These are phyloP conservation scores for Alternaria sp. DNA, from an alignment of 2,329 filamentous ascomycete genomes.

Conservation along the genomic window DNA sequence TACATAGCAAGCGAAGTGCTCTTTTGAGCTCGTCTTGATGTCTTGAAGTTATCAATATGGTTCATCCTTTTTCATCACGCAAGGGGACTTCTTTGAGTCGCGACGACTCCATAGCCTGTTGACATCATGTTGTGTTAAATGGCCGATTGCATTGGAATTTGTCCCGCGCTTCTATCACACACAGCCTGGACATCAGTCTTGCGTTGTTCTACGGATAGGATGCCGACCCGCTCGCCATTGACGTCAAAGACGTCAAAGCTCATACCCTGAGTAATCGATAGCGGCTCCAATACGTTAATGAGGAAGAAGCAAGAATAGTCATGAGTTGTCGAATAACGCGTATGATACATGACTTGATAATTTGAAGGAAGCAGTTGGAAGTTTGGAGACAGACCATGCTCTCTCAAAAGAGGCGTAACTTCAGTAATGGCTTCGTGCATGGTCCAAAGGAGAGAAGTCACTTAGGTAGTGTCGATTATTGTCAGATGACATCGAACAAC, in stretches of 20 bases:
- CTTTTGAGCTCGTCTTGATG: not conserved
- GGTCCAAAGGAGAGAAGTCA: not conserved
- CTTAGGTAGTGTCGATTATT: not conserved
- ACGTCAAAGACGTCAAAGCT: constrained; percentile 5
- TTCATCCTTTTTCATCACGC: not conserved
- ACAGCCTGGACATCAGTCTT: constrained; percentile 2
- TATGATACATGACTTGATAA: not conserved
- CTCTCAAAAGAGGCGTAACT: not conserved
- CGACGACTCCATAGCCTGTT: not conserved
- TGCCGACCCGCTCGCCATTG: constrained; percentile 3
- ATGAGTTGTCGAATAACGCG: not conserved
- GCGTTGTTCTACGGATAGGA: not conserved
- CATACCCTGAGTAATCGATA: not conserved
- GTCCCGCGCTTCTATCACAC: not conserved
- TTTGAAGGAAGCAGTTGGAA: not conserved
- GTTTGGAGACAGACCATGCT: not conserved
- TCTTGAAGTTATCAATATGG: not conserved
- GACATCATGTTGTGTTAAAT: not conserved
- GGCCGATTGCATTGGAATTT: not conserved
- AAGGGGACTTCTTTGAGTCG: not conserved
- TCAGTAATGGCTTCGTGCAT: not conserved
- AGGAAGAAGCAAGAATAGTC: not conserved
- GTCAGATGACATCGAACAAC: not conserved
- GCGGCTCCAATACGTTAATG: not conserved
- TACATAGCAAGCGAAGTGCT: not conserved